Percentiles rank a stretch among this genome's conserved stretches.
Conservation (phyloP, 768 basidiomycete genomes). For the Pisolithus orientalis region DNA sequence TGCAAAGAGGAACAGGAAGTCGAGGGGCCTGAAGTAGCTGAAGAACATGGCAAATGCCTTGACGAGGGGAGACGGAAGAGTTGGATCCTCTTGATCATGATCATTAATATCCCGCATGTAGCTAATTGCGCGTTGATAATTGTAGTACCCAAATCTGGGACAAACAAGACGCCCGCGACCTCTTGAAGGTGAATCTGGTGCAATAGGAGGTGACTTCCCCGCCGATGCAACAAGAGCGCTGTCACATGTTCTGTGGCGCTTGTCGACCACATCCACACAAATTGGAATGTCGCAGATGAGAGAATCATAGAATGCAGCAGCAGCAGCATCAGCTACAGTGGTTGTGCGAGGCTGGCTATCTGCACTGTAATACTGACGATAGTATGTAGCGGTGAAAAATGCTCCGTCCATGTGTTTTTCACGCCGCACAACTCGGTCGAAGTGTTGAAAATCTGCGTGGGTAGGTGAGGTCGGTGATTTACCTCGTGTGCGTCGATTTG, state of each 20-base stretch:
- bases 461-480: constrained; percentile 28
- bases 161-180: not conserved
- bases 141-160: constrained; percentile 8
- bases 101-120: constrained; percentile 25
- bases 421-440: constrained; percentile 64
- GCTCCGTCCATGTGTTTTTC: constrained; percentile 61
- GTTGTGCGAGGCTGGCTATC: constrained; percentile 27
- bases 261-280: constrained; percentile 62
- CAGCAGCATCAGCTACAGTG: constrained; percentile 25
- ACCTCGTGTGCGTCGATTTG: constrained; percentile 12
- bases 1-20: constrained; percentile 24
- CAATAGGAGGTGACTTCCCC: not conserved
- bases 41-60: constrained; percentile 41
- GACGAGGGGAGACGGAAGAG: constrained; percentile 58
- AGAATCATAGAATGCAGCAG: constrained; percentile 17
- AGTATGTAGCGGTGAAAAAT: constrained; percentile 56
- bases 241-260: constrained; percentile 44
- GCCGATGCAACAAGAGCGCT: not conserved
- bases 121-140: not conserved
- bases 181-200: not conserved
- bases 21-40: constrained; percentile 30
- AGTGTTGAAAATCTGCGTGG: constrained; percentile 47
- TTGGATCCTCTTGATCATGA: constrained; percentile 50
- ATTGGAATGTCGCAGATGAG: constrained; percentile 30
- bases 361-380: constrained; percentile 44